Base-by-base conservation (phyloP, 805 yeast species). In the Pichia scutulata region DNA sequence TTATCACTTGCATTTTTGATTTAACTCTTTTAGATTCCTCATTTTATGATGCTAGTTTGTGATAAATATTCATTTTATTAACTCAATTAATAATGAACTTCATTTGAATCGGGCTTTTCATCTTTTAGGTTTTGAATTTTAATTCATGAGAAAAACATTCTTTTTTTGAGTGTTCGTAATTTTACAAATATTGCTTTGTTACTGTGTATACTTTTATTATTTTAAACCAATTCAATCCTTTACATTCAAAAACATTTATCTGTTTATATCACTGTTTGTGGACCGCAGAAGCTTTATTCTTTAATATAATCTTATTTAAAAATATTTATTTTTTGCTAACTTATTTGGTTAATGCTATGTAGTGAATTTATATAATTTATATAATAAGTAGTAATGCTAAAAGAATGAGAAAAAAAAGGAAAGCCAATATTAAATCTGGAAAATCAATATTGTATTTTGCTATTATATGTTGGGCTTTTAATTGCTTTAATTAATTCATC, bases 401-500 rank as follows among this genome's bases (percentile, higher is more conserved):
- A 33, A 33, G 19, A 33, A 5, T 16, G 37, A 7, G n/a, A n/a
- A 33, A n/a, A 33, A 33, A 14, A 12, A 28, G n/a, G n/a, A 26
- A 4, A 28, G 33, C 12, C 12, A 28, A 28, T n/a, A 36, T 3
- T 13, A 12, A 13, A 6, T 24, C 12, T 13, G 3, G 10, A 13
- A 13, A 28, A 13, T 7, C 14, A 28, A 28, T 28, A 33, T n/a
- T 33, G 6, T 5, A n/a, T 18, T 16, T n/a, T 33, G 3, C 19
- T 33, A n/a, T 5, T 33, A 33, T 33, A 33, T 6, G 18, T 16
- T 16, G 28, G 43, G 24, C 22, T 41, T 59, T 53, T 39, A 78
- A 40, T 8, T 16, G 21, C 12, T 22, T 43, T 70, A 46, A 90
- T 85, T 57, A 90, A 71, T 5, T 74, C 70, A 68, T 92, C 97